Percentiles rank a stretch among this genome's conserved stretches.
phyloP scores from a whole-genome alignment of 2,329 filamentous ascomycete species.

The Scedosporium boydii region DNA sequence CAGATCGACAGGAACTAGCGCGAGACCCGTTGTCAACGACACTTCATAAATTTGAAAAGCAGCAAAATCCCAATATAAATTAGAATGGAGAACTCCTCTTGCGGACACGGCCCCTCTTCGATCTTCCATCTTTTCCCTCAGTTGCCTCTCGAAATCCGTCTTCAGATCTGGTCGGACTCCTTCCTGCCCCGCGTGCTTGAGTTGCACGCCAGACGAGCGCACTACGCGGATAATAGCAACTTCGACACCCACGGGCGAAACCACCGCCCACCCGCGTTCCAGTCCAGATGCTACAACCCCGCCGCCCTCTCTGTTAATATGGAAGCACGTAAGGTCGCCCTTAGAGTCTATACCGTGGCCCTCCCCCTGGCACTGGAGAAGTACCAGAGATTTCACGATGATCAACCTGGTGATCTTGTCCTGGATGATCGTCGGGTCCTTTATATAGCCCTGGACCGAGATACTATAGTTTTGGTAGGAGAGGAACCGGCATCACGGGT shows the following conservation, averaged over 20 bases:
- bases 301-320: not conserved
- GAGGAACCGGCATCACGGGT: not conserved
- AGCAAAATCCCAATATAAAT: no score
- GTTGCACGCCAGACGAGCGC: not conserved
- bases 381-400: not conserved
- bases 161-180: constrained; percentile 3
- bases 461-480: not conserved
- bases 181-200: constrained; percentile 1
- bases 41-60: no score
- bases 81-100: no score
- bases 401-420: not conserved
- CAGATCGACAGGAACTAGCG: no score
- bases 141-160: not conserved
- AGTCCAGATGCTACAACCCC: not conserved
- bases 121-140: not conserved
- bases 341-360: not conserved
- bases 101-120: not conserved
- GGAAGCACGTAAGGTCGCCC: not conserved
- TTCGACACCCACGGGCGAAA: not conserved
- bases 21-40: no score
- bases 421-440: not conserved
- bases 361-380: not conserved
- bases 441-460: not conserved
- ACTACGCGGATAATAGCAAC: not conserved
- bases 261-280: not conserved